Base-by-base conservation (phyloP, 768 basidiomycete genomes). In the Suillus bovinus region DNA sequence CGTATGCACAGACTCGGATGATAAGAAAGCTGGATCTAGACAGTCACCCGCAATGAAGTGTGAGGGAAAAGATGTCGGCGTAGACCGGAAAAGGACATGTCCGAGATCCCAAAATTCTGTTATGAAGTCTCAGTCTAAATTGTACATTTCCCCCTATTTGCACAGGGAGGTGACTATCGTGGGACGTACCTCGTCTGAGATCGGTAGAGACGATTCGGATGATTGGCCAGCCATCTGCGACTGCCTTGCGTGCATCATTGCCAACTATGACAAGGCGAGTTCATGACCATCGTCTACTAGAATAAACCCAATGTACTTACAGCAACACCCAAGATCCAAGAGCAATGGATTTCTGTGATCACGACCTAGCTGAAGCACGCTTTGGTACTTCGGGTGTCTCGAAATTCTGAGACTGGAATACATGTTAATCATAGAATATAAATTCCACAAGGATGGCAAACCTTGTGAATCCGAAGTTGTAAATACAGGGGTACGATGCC, bases 31-130 rank as follows among this genome's bases (percentile, higher is more conserved):
- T 8, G 79, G 72, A 62, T 86, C 79, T 53, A 89, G 81, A 0
- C 72, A 77, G 63, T 90, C 80, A 1, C 87, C 88, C 14, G 78
- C 71, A 17, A 89, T 59, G 68, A 90, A 89, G 0, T 75, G 70
- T 0, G 78, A 83, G 2, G 85, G 83, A 71, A 85, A 88, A 0
- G 80, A 77, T 42, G 80, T 73, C 0, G 81, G 79, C 0, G 77
- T 84, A 4, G 82, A 79, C 56, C 71, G 79, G 74, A 88, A 90
- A 17, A 90, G 76, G 47, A 82, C 76, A 64, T 89, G 86, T 1
- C 88, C 88, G 5, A 82, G 76, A 5, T 84, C 77, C 87, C 86
- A 89, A 64, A 85, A 84, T 11, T 74, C 87, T 88, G 60, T 20
- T 34, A 53, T 24, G 13, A n/a, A 38, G 38, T 10, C 22, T 57